Evolutionary conservation across 2,329 filamentous ascomycete species (phyloP).

Genomic region (Fusarium kyushuense): DNA sequence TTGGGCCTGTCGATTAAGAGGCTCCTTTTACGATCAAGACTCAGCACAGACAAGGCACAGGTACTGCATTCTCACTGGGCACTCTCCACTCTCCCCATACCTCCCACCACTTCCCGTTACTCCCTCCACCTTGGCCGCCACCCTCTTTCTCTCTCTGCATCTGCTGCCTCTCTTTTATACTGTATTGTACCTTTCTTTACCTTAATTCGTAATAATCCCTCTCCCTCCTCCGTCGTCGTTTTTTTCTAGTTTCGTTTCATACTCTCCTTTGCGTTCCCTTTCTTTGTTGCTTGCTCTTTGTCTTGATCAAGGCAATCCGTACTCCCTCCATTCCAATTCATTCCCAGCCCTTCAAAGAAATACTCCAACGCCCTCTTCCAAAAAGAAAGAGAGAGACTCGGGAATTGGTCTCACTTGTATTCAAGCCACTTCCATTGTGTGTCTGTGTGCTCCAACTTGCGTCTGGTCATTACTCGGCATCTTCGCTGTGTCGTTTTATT

Average conservation of each 20-base stretch:
- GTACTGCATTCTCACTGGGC: too few relatives aligned
- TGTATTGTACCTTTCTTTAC: conserved; percentile 24
- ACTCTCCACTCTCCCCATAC: conserved; percentile 30
- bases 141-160: conserved; percentile 8
- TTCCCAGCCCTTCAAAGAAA: conserved; percentile 11
- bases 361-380: conserved; percentile 32
- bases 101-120: conserved; percentile 30
- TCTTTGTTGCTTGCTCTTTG: conserved; percentile 26
- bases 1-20: conserved; percentile 30
- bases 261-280: conserved; percentile 16
- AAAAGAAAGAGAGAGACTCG: conserved; percentile 26
- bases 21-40: conserved; percentile 9
- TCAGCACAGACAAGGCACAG: too few relatives aligned
- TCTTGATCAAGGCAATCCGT: conserved; percentile 6
- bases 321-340: conserved; percentile 3
- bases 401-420: conserved; percentile 33
- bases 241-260: conserved; percentile 18
- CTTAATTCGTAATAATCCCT: conserved; percentile 38
- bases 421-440: conserved; percentile 38
- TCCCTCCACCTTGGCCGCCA: conserved; percentile 17
- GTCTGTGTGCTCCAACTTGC: conserved; percentile 22
- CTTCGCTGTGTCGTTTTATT: conserved; percentile 38
- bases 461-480: conserved; percentile 40
- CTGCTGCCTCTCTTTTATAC: conserved; percentile 16
- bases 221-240: conserved; percentile 22